Evolutionary conservation across 768 basidiomycete species (phyloP), one percentile per base, ranked within the genome.

Genomic region (Tricholoma saponaceum): DNA sequence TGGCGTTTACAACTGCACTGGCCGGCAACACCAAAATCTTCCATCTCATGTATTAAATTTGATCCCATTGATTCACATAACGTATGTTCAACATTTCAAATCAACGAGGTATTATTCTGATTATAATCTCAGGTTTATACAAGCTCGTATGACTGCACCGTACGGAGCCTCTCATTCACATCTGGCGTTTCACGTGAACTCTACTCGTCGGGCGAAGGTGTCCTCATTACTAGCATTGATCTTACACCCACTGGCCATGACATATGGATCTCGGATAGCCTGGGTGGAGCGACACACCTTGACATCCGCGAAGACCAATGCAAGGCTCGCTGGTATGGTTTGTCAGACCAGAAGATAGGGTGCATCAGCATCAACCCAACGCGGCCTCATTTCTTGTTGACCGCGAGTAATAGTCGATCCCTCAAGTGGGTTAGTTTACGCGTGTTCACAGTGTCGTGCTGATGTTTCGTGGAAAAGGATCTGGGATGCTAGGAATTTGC

Each of bases 1-100:
- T 93, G 88, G 87, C 81, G 84, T 9, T 70, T 94, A 51, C 92
- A 94, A 66, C 73, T 79, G 20, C 92, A 94, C 62, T 93, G 92
- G 92, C 92, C 92, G 0, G 86, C 87, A 4, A 86, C 85, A 0
- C 76, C 89, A 14, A 84, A 85, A 62, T 92, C 90, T 1, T 91
- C 90, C 1, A 85, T 94, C 52, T 91, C 90, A 5, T 82, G 78
- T 57, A 79, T 93, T 57, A 91, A 87, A 68, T 76, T 94, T 51
- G 87, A 92, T 65, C 90, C 92, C 8, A 74, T 83, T 33, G 80
- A 93, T 67, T 75, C 87, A 0, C 87, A 92, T 61, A 89, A 79
- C 58, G 92, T 91, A 69, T 55, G 78, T 54, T 23, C 23, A 44
- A 32, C 28, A 58, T 44, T 25, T 22, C 16, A 14, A 32, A 22